Evolutionary conservation across 371 early-diverging fungal species (phyloP).

Genomic region (Blastocladiella emersonii): DNA sequence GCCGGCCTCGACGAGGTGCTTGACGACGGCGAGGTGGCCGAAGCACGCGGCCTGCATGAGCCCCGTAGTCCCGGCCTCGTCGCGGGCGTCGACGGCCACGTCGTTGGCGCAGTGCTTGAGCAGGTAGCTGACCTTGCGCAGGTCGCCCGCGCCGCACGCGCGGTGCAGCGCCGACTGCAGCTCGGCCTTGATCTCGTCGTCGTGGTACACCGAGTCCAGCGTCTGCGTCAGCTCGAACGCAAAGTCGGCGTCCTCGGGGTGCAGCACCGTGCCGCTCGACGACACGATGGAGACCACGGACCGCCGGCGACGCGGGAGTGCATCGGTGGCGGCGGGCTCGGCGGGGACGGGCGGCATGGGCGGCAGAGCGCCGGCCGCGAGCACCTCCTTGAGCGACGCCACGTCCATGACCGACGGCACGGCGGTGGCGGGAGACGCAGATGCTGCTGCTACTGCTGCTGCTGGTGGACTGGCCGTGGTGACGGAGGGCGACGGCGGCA

Average conservation of each 20-base stretch:
- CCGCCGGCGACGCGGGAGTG: no score
- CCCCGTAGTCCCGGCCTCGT: neutral
- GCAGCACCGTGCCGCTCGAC: neutral
- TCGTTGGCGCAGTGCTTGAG: neutral
- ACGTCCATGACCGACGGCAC: no score
- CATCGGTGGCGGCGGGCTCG: no score
- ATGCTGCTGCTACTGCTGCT: no score
- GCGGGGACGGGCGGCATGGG: no score
- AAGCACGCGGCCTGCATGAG: slow-evolving; percentile 78
- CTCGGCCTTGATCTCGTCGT: neutral
- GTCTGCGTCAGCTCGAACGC: neutral
- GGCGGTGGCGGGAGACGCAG: no score
- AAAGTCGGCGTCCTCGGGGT: neutral
- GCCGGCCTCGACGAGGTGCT: slow-evolving; percentile 51
- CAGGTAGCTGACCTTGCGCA: neutral
- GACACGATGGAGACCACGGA: no score
- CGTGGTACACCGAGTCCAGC: neutral
- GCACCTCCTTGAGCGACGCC: no score
- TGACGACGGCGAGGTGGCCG: slow-evolving; percentile 56
- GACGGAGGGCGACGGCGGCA: no score
- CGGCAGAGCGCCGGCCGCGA: no score
- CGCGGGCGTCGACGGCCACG: neutral
- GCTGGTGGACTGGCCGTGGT: no score
- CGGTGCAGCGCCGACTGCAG: neutral
- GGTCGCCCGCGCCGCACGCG: neutral